Evolutionary conservation across 2,329 filamentous ascomycete genomes (phyloP), one percentile per base, ranked within the genome.

Genomic region (Penicillium sp.): DNA sequence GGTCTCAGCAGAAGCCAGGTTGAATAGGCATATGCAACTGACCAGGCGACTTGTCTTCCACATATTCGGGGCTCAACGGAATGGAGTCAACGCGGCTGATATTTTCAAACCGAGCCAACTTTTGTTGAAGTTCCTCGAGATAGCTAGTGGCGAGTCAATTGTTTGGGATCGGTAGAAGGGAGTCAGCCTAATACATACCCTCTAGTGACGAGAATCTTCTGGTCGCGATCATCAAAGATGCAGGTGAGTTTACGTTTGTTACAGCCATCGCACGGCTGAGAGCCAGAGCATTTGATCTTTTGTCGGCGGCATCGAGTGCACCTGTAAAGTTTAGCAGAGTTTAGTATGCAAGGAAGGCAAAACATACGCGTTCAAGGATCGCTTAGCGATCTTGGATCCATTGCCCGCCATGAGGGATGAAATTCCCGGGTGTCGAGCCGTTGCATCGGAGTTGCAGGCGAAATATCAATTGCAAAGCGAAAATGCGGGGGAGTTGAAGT

Each of bases 161-260:
- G 5, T 9, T 22, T 66, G 30, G 8, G n/a, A n/a, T n/a, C n/a
- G n/a, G n/a, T n/a, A n/a, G n/a, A n/a, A n/a, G n/a, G n/a, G n/a
- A n/a, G n/a, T n/a, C n/a, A n/a, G n/a, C n/a, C n/a, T n/a, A n/a
- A 11, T 17, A 37, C 55, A 37, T 47, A 71, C 70, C 67, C 67
- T 55, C 61, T 60, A 10, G 70, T 71, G 3, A 75, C 70, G 3
- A 74, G 51, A 10, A 74, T 59, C 44, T 73, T 73, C 33, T 72
- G 67, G 25, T 71, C 66, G n/a, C 62, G 60, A 26, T 71, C 66
- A 40, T 71, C 66, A 34, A 71, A 71, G 4, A 57, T 54, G 37
- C 69, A 71, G 1, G 56, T 43, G 12, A 68, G 51, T n/a, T 63
- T 65, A 14, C 67, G 60, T 43, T 68, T 69, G 28, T 52, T 62